phyloP scores from a whole-genome alignment of 345 rosid genomes.

The Salix brachista region DNA sequence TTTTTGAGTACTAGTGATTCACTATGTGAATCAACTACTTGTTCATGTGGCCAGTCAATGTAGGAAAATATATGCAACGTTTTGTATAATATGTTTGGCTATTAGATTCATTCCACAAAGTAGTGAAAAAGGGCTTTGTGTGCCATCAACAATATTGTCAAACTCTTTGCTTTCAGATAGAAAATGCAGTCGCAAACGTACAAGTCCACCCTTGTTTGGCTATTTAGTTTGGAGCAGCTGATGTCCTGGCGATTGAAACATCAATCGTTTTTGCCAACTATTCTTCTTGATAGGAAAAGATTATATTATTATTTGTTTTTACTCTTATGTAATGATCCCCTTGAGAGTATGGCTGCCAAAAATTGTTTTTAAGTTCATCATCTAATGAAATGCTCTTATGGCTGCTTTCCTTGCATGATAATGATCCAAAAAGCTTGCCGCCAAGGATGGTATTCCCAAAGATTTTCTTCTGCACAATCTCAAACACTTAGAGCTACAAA shows the following conservation, averaged over 20 bases:
- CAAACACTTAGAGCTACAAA: constrained; percentile 13
- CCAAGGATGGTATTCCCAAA: background rate
- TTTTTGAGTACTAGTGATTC: background rate
- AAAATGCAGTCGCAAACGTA: background rate
- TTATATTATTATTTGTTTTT: background rate
- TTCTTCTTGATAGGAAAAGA: background rate
- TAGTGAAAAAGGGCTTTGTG: background rate
- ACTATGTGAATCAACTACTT: background rate
- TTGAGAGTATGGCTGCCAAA: background rate
- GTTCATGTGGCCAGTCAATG: background rate
- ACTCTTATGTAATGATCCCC: background rate
- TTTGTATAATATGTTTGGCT: background rate
- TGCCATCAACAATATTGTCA: background rate
- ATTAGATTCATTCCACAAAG: background rate
- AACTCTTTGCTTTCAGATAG: background rate
- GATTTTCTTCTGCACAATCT: constrained; percentile 7
- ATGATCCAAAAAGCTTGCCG: background rate
- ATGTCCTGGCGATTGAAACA: no score
- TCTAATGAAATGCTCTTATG: background rate
- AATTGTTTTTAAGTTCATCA: background rate
- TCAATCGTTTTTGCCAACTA: background rate
- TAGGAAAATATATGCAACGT: background rate
- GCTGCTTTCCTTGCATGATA: background rate
- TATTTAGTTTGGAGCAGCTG: background rate
- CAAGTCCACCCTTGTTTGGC: background rate